Evolutionary conservation across 2,329 filamentous ascomycete genomes (phyloP), one percentile per base, ranked within the genome.

Genomic region (Juglanconis juglandina): DNA sequence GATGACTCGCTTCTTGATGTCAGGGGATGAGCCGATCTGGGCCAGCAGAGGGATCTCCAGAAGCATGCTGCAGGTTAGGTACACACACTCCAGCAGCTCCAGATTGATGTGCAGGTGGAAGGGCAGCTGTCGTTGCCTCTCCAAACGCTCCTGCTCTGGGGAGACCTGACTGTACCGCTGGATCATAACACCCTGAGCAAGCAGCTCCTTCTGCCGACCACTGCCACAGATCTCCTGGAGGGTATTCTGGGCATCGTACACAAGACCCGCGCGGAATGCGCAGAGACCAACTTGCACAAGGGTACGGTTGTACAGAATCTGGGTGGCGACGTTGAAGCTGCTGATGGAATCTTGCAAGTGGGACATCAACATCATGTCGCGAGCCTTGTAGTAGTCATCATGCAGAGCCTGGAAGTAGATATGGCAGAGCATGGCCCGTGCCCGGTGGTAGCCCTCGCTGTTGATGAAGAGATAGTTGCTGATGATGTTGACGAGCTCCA

Each of bases 91-190:
- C 44, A 99, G 86, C 58, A 99, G 86, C 77, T 99, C 95, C 56
- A 99, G 85, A 82, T 99, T 99, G 83, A 99, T 99, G 84, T 99
- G 95, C 92, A 99, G 97, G 82, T 99, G 95, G 88, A 99, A 99
- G 42, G 95, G 95, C 67, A 99, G 85, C 79, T 99, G 95, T 70
- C 95, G 89, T 79, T 98, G 94, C 74, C 95, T 91, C 81, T 99
- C 95, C 44, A 98, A 85, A 67, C 94, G 91, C 81, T 99, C 95
- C 78, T 99, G 95, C 78, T 99, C 95, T 17, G 95, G 95, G 41
- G 93, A 95, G 64, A 99, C 95, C 71, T 96, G 93, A 70, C 87
- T 94, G 80, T 93, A 99, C 68, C 95, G 87, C 81, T 99, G 95
- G 75, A 99, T 95, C 82, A 98, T 96, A 64, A 99, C 92, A 75